Conservation (phyloP, 805 yeast species). For the Lipomyces mesembrius region DNA sequence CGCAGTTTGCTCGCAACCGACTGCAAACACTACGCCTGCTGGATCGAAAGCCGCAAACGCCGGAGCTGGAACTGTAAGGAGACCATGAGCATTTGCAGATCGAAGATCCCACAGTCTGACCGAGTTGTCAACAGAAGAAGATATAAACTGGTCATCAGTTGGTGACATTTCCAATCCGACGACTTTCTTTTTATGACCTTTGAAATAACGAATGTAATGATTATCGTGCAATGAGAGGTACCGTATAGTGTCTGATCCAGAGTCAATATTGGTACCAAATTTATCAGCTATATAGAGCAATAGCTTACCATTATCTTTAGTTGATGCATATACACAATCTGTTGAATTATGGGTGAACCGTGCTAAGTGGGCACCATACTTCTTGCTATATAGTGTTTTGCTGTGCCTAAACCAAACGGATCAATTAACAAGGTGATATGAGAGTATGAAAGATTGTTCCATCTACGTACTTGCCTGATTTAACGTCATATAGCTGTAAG, state of each 20-base stretch:
- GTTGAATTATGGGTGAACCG: conserved; percentile 75
- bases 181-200: conserved; percentile 83
- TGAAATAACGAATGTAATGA: conserved; percentile 79
- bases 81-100: conserved; percentile 66
- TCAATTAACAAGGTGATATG: not conserved
- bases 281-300: not conserved
- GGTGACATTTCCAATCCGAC: conserved; percentile 75
- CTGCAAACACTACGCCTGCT: conserved; percentile 78
- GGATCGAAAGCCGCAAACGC: conserved; percentile 77
- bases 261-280: conserved; percentile 1
- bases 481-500: conserved; percentile 81
- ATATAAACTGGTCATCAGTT: conserved; percentile 62
- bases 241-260: conserved; percentile 53
- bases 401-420: conserved; percentile 35
- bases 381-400: conserved; percentile 77
- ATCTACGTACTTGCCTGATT: conserved; percentile 60
- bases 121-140: conserved; percentile 75
- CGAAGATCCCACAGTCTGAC: conserved; percentile 88
- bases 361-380: conserved; percentile 90
- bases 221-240: conserved; percentile 77
- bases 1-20: conserved; percentile 54
- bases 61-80: conserved; percentile 59
- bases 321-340: conserved; percentile 81
- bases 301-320: conserved; percentile 69
- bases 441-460: not conserved